Conservation (phyloP, 2,329 filamentous ascomycete genomes). For the Penicillium sp. region DNA sequence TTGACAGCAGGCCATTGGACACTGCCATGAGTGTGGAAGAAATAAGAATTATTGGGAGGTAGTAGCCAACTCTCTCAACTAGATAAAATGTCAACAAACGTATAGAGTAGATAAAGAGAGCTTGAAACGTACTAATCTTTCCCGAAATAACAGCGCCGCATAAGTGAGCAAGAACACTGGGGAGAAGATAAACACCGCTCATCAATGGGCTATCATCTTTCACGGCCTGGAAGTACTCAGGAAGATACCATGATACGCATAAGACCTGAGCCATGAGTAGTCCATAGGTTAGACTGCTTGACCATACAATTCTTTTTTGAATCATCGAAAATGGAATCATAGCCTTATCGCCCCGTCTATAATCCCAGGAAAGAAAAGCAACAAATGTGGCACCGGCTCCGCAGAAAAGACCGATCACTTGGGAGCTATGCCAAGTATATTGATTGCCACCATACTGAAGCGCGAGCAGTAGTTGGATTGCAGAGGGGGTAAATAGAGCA, state of each 20-base stretch:
- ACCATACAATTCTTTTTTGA: constrained; percentile 39
- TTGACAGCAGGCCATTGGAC: constrained; percentile 46
- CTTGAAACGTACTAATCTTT: constrained; percentile 22
- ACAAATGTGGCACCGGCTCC: constrained; percentile 44
- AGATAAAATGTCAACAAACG: neutral
- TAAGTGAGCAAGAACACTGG: constrained; percentile 34
- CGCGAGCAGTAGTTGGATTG: constrained; percentile 49
- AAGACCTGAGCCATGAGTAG: constrained; percentile 30
- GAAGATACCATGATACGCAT: constrained; percentile 45
- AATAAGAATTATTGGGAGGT: constrained; percentile 30
- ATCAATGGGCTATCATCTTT: constrained; percentile 25
- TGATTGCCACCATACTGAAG: constrained; percentile 50
- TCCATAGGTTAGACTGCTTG: constrained; percentile 3
- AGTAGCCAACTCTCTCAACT: constrained; percentile 36
- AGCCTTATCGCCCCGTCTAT: constrained; percentile 45
- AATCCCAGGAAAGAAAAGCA: constrained; percentile 44
- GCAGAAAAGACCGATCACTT: constrained; percentile 51
- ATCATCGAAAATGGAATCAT: constrained; percentile 45
- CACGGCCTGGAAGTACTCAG: constrained; percentile 54
- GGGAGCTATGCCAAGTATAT: constrained; percentile 40
- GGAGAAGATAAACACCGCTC: constrained; percentile 29
- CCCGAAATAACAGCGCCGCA: constrained; percentile 38
- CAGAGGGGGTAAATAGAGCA: constrained; percentile 28
- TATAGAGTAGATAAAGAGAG: neutral
- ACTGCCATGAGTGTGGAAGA: constrained; percentile 35